Evolutionary conservation across 805 yeast genomes (phyloP).

Genomic region (Wickerhamomyces bisporus): DNA sequence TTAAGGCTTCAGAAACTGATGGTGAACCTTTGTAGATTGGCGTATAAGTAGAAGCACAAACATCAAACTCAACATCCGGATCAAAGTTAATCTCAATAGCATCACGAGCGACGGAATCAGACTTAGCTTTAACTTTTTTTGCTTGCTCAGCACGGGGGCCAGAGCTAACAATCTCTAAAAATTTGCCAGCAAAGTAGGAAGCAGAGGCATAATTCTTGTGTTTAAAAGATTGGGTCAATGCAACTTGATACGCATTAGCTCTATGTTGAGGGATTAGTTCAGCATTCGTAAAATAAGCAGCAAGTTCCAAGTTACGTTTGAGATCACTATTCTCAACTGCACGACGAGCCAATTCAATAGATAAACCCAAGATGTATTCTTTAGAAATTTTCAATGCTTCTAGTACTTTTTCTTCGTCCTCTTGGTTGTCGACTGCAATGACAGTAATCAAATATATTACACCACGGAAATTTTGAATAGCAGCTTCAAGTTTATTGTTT

Average conservation of each 20-base stretch:
- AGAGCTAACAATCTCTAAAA: slow-evolving; percentile 58
- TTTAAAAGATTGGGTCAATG: slow-evolving; percentile 89
- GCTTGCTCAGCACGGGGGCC: slow-evolving; percentile 91
- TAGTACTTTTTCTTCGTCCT: slow-evolving; percentile 70
- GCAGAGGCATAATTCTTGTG: slow-evolving; percentile 86
- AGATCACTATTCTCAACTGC: slow-evolving; percentile 62
- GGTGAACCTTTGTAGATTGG: slow-evolving; percentile 83
- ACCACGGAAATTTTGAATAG: slow-evolving; percentile 73
- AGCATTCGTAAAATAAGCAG: slow-evolving; percentile 90
- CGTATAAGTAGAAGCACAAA: slow-evolving; percentile 81
- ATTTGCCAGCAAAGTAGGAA: slow-evolving; percentile 82
- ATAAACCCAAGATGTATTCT: slow-evolving; percentile 87
- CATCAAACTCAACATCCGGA: slow-evolving; percentile 84
- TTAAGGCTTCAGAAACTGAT: slow-evolving; percentile 68
- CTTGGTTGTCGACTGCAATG: slow-evolving; percentile 63
- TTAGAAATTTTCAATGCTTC: slow-evolving; percentile 71
- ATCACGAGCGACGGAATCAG: slow-evolving; percentile 79
- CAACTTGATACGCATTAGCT: slow-evolving; percentile 86
- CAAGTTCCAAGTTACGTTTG: slow-evolving; percentile 87
- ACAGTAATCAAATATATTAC: slow-evolving; percentile 74
- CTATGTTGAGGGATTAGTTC: slow-evolving; percentile 79
- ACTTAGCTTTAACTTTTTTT: slow-evolving; percentile 68
- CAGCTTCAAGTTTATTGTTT: slow-evolving; percentile 75
- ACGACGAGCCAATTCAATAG: slow-evolving; percentile 89
- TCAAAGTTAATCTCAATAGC: slow-evolving; percentile 89